These are phyloP conservation scores for Aspergillus hortae DNA, from an alignment of 2,329 filamentous ascomycete genomes.

Conservation along the genomic window DNA sequence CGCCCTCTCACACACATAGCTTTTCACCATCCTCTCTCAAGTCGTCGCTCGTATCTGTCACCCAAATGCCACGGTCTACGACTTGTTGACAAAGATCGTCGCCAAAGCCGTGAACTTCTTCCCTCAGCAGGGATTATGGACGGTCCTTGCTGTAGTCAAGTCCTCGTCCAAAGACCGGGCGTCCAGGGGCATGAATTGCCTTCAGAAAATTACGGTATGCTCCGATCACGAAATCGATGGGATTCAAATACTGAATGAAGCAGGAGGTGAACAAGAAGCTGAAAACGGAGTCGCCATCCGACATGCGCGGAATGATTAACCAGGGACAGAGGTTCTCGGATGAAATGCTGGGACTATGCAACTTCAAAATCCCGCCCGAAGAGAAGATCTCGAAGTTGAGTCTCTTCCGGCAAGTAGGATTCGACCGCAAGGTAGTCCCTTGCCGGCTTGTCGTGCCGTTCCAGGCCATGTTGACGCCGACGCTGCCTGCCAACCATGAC, in stretches of 20 bases:
- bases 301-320: slow-evolving; percentile 68
- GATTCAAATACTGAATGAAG: slow-evolving; percentile 11
- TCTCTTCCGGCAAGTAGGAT: slow-evolving; percentile 71
- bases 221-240: not conserved
- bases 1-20: slow-evolving; percentile 27
- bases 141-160: slow-evolving; percentile 80
- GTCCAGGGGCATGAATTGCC: slow-evolving; percentile 47
- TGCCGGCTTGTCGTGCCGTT: slow-evolving; percentile 85
- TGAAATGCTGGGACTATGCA: slow-evolving; percentile 75
- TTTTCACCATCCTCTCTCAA: slow-evolving; percentile 72
- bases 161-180: slow-evolving; percentile 70
- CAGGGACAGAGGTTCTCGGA: slow-evolving; percentile 80
- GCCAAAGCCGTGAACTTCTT: slow-evolving; percentile 81
- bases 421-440: slow-evolving; percentile 78
- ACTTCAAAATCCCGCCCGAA: slow-evolving; percentile 63
- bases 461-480: slow-evolving; percentile 78
- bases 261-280: slow-evolving; percentile 51
- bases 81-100: slow-evolving; percentile 73
- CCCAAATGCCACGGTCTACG: slow-evolving; percentile 72
- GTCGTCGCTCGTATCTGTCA: slow-evolving; percentile 95
- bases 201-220: slow-evolving; percentile 40
- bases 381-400: slow-evolving; percentile 69
- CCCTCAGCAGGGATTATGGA: slow-evolving; percentile 90
- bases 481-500: slow-evolving; percentile 69
- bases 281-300: slow-evolving; percentile 44